Evolutionary conservation across 2,329 filamentous ascomycete species (phyloP), one percentile per base, ranked within the genome.

Genomic region (Ophiostoma sp.): DNA sequence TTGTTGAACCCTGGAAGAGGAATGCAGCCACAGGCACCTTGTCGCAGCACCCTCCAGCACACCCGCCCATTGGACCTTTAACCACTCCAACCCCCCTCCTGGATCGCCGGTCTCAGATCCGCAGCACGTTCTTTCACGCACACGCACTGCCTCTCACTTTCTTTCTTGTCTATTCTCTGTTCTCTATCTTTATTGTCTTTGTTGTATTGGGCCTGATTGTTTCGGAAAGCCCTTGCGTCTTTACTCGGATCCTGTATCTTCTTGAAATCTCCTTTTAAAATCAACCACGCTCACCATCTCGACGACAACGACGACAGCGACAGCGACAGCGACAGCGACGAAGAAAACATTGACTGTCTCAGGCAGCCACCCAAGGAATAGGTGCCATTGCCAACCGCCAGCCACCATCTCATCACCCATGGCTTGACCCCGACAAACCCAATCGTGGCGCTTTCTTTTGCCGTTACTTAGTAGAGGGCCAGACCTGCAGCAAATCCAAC

Each of bases 41-140:
- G 57, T 60, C 54, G 54, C 54, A 33, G 54, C 27, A 60, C 2
- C 54, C 57, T 62, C 7, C 57, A 62, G 27, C 44, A 36, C 57
- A 17, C 35, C 23, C 66, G 31, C 57, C 36, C 44, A 57, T 31
- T 36, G 66, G 33, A 67, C 48, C 57, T 68, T 62, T 36, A 52
- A 52, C 67, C 57, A 52, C 13, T 33, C 35, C 64, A 67, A 33
- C 48, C 57, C 57, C 41, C 15, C 41, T 64, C 68, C 68, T 70
- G 68, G 68, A 71, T 71, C 68, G 65, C 39, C 67, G 44, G 71
- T 68, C 71, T 68, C 68, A 72, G 70, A 71, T 71, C 54, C 70
- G 33, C 31, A 68, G 57, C 33, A 54, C 23, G 44, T 44, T 62
- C 31, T 67, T 60, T 71, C 65, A 35, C 52, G 52, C 52, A 57